Conservation (phyloP, 1,139 yeast genomes). For the Meyerozyma athensensis region DNA sequence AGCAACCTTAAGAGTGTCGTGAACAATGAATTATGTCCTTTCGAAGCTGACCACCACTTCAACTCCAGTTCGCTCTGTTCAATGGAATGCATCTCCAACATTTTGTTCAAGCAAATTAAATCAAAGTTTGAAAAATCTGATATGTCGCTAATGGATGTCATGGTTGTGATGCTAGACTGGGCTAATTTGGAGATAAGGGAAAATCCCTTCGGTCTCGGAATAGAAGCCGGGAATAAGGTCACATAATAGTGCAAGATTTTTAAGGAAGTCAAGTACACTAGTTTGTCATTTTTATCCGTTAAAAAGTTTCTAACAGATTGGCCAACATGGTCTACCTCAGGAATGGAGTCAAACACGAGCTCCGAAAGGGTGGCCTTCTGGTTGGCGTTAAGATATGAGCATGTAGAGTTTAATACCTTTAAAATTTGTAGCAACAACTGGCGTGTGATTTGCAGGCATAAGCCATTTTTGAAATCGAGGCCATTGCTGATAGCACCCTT, state of each 20-base stretch:
- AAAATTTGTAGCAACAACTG: constrained; percentile 57
- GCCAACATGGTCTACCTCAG: neutral
- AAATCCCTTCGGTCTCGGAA: constrained; percentile 9
- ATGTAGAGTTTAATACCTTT: constrained; percentile 14
- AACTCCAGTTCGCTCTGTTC: constrained; percentile 31
- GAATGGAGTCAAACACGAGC: constrained; percentile 20
- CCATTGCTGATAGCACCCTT: constrained; percentile 55
- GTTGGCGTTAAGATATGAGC: constrained; percentile 17
- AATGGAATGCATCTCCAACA: constrained; percentile 37
- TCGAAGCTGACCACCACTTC: constrained; percentile 64
- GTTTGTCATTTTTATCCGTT: constrained; percentile 8
- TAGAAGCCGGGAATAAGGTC: constrained; percentile 15
- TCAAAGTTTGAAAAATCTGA: constrained; percentile 42
- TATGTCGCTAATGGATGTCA: constrained; percentile 15
- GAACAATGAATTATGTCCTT: constrained; percentile 47
- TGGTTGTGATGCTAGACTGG: constrained; percentile 5
- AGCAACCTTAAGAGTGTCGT: constrained; percentile 51
- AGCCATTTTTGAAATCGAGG: constrained; percentile 45
- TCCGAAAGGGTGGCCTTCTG: constrained; percentile 22
- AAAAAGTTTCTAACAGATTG: constrained; percentile 1
- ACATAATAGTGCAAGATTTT: constrained; percentile 22
- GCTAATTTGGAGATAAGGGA: neutral
- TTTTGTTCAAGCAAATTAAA: constrained; percentile 48
- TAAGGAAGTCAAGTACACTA: constrained; percentile 20
- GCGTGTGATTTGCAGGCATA: constrained; percentile 63